These are phyloP conservation scores for Cinnamomum chago DNA, from an alignment of 164 flowering plant genomes.

Conservation along the genomic window DNA sequence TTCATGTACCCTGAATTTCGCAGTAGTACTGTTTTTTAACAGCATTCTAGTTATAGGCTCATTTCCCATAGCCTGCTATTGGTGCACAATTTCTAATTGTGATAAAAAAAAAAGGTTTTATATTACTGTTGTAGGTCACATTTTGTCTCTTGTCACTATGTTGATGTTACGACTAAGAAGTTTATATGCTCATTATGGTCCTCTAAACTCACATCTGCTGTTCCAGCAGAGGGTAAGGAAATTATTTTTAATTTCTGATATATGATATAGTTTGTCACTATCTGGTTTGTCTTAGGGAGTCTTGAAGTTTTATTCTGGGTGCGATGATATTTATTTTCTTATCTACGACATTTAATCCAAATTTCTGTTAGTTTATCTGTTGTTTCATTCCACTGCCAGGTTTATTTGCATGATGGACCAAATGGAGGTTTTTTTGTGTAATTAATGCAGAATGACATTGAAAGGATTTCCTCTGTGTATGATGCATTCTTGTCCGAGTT, in stretches of 20 bases:
- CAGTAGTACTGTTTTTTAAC: too few species aligned
- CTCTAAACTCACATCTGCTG: not conserved
- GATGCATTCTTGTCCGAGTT: slow-evolving; percentile 71
- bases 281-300: not conserved
- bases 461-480: slow-evolving; percentile 52
- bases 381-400: not conserved
- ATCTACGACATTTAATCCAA: not conserved
- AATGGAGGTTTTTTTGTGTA: slow-evolving; percentile 3
- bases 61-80: not conserved
- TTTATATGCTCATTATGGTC: not conserved
- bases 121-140: not conserved
- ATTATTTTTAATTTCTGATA: too few species aligned
- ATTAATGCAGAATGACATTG: slow-evolving; percentile 60
- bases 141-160: not conserved
- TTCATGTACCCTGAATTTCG: not conserved
- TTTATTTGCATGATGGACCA: slow-evolving; percentile 7
- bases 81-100: not conserved
- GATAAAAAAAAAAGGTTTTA: not conserved
- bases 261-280: not conserved
- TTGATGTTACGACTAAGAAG: not conserved
- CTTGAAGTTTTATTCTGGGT: too few species aligned
- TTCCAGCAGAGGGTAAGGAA: not conserved
- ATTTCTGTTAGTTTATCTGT: not conserved
- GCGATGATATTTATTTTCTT: too few species aligned
- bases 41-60: too few species aligned